Evolutionary conservation across 1,284 basidiomycete genomes (phyloP).

Genomic region (Moesziomyces sp.): DNA sequence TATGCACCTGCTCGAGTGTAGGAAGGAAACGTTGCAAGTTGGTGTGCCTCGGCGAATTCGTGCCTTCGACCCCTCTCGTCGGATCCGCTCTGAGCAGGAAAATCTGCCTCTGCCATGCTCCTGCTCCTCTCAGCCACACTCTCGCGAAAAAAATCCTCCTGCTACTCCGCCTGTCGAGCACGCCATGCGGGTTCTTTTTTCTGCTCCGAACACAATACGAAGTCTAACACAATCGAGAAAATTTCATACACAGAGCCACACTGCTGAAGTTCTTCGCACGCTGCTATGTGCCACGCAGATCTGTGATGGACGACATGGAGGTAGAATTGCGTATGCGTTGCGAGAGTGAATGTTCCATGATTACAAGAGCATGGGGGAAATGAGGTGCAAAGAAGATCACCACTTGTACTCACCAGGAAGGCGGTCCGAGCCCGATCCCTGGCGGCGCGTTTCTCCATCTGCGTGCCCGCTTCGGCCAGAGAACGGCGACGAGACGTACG

Average conservation of each 20-base stretch:
- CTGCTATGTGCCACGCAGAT: too few species aligned
- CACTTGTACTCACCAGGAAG: conserved; percentile 46
- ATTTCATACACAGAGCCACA: too few species aligned
- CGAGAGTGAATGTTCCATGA: not conserved
- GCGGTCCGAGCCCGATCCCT: conserved; percentile 11
- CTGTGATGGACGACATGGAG: not conserved
- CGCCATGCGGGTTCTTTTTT: not conserved
- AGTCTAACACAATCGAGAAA: too few species aligned
- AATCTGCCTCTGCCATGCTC: not conserved
- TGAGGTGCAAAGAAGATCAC: conserved; percentile 4
- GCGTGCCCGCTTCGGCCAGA: conserved; percentile 4
- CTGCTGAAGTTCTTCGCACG: too few species aligned
- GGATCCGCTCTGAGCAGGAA: not conserved
- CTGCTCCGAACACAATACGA: not conserved
- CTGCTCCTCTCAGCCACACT: not conserved
- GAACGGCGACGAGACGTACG: conserved; percentile 37
- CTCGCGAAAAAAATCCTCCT: not conserved
- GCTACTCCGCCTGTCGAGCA: not conserved
- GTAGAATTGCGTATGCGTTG: not conserved
- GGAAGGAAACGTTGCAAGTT: not conserved
- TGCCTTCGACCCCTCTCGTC: not conserved
- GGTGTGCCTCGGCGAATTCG: not conserved
- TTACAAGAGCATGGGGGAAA: not conserved
- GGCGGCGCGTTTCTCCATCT: conserved; percentile 6
- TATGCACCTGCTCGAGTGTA: not conserved